Evolutionary conservation across 768 basidiomycete genomes (phyloP).

Genomic region (Pleurotus ostreatus): DNA sequence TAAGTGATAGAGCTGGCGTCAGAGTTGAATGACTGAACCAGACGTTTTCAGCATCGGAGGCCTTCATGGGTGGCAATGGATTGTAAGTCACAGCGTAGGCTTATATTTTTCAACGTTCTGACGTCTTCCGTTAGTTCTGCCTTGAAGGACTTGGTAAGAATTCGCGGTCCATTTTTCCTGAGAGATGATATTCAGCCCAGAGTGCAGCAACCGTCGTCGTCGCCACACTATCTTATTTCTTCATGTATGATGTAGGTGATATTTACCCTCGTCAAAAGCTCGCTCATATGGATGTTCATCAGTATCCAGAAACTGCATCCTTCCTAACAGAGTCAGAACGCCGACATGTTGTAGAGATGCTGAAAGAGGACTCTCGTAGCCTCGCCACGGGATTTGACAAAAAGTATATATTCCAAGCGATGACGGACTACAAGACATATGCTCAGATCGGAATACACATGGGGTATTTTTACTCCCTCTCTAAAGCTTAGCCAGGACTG

Average conservation of each 20-base stretch:
- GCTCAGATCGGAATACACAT: conserved; percentile 36
- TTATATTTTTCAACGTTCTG: neutral
- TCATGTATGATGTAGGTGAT: conserved; percentile 48
- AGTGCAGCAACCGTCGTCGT: conserved; percentile 30
- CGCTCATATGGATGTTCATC: neutral
- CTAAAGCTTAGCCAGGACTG: neutral
- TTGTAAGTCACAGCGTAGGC: conserved; percentile 25
- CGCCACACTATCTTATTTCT: conserved; percentile 41
- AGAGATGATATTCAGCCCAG: neutral
- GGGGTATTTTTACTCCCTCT: conserved; percentile 23
- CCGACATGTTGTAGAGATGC: conserved; percentile 29
- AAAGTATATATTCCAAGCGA: conserved; percentile 45
- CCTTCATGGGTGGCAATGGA: conserved; percentile 46
- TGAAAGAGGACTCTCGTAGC: conserved; percentile 41
- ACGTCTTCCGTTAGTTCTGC: conserved; percentile 30
- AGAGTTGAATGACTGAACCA: neutral
- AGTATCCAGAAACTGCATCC: conserved; percentile 57
- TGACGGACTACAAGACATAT: conserved; percentile 43
- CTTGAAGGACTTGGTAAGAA: conserved; percentile 36
- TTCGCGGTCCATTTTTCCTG: neutral
- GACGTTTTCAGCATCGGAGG: conserved; percentile 19
- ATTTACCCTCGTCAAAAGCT: neutral
- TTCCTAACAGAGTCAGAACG: conserved; percentile 48
- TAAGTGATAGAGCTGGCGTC: conserved; percentile 8
- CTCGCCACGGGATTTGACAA: conserved; percentile 40